Evolutionary conservation across 2,329 filamentous ascomycete species (phyloP), one percentile per base, ranked within the genome.

Genomic region (Cadophora sp.): DNA sequence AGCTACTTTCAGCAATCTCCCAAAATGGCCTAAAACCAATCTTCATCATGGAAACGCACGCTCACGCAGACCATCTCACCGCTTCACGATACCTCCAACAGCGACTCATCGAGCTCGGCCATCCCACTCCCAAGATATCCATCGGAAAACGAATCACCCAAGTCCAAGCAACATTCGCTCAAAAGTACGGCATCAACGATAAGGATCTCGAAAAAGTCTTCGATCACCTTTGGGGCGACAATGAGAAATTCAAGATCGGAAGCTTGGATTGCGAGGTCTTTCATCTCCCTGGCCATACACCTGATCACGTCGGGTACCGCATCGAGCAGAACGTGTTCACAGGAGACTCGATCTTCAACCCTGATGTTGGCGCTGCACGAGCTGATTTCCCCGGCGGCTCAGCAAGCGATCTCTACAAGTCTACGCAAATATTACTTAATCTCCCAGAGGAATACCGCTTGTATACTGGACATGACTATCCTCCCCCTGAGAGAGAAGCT

Each of bases 31-130:
- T 88, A 72, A 80, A 68, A 0, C 73, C 90, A 11, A 78, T 80
- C 0, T 78, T 76, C 48, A 85, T 91, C 20, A 80, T 90, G 2
- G 88, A 91, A 70, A 90, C 88, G 0, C 88, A 91, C 73, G 83
- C 81, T 0, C 85, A 89, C 68, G 86, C 86, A 3, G 85, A 90
- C 64, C 87, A 90, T 67, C 69, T 89, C 0, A 89, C 86, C 0
- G 83, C 88, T 0, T 81, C 87, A 0, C 80, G 81, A 4, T 90
- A 89, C 72, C 80, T 91, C 0, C 85, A 88, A 71, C 74, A 76
- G 0, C 75, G 73, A 1, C 78, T 89, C 0, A 69, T 74, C 0
- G 8, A 59, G 1, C 48, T 30, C 45, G 47, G 59, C 22, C 59
- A 59, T 9, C 61, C 64, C 0, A 77, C 74, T 59, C 83, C 85